Base-by-base conservation (phyloP, 352 stramenopile species). In the Detonula confervacea region DNA sequence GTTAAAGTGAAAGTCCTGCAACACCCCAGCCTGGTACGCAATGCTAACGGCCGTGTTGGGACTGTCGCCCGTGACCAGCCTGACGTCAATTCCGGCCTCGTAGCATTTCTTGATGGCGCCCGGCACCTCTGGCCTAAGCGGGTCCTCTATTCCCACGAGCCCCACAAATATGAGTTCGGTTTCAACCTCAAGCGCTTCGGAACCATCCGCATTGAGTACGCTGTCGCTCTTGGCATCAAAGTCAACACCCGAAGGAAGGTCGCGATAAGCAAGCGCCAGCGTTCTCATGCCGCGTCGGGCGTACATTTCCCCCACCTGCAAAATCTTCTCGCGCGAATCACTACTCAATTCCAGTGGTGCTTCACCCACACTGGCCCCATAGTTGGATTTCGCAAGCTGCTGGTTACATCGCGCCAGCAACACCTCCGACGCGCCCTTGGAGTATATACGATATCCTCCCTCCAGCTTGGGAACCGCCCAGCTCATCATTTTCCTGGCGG, bases 41-140 rank as follows among this genome's bases (percentile, higher is more conserved):
- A 99, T 99, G 35, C 96, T 97, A n/a, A 97, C 95, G 20, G 97
- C 97, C 5, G 97, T 99, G 63, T 97, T 94, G 39, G 97, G 95
- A 16, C 96, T 98, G 80, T 99, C 96, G 30, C 96, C 95, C 7
- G 95, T 98, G 8, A 98, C 95, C 82, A 98, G 95, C 16, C 95
- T 91, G 29, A 98, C 94, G 57, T 94, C 79, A 73, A 98, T 95
- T 42, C 93, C 94, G 16, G 96, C 96, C 24, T 91, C 80, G 55
- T 96, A 96, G 80, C 97, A 99, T 61, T 95, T 93, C 22, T 90
- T 82, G 69, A 99, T 97, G 0, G 96, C 94, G 65, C 94, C 87
- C 14, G 93, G 94, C 24, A 99, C 96, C 69, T 98, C 96, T 0
- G 91, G 82, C 24, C 96, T 93, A 35, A 98, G 84, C 6, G 95